Base-by-base conservation (phyloP, 1,284 basidiomycete species). In the Ustilago trichophora region DNA sequence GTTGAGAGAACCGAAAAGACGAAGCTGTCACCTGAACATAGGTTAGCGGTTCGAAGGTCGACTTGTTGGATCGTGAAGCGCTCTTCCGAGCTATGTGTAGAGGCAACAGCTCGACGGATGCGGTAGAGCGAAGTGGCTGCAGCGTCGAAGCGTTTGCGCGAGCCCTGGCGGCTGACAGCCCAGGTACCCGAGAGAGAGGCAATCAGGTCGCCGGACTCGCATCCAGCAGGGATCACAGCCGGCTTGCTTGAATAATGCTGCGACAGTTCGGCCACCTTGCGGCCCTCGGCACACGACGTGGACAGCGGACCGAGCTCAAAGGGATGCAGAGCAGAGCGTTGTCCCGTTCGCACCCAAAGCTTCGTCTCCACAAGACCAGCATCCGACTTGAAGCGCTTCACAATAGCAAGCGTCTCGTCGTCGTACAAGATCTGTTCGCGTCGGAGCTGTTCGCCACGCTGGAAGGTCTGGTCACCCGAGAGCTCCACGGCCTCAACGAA, bases 11-110 rank as follows among this genome's bases (percentile, higher is more conserved):
- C 36, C 3, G 58, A 66, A 11, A 50, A 63, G 16, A 79, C 65
- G 18, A 60, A 74, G 37, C 71, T 72, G 49, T 65, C 62, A 16
- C 53, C 64, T 2, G 77, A 79, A 65, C 72, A 76, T 6, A 79
- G 59, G 35, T 58, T 70, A 13, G 59, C 47, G 12, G 76, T 65
- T 18, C 38, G 49, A 45, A 67, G 38, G n/a, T 72, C 66, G 12
- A 76, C 68, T 36, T 78, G 75, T 45, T 76, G 71, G 29, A 78
- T 68, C 7, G 65, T 35, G 18, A 70, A 60, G 13, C 34, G 42
- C 15, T 55, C 52, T 11, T 48, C 44, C 6, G 38, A 24, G 31
- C 33, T 60, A 6, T 31, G n/a, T 8, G 32, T 35, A 4, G 53
- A 16, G 26, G 8, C 48, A 18, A 58, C 37, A 33, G 58, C 49